Base-by-base conservation (phyloP, 2,329 filamentous ascomycete species). In the Balansia obtecta region DNA sequence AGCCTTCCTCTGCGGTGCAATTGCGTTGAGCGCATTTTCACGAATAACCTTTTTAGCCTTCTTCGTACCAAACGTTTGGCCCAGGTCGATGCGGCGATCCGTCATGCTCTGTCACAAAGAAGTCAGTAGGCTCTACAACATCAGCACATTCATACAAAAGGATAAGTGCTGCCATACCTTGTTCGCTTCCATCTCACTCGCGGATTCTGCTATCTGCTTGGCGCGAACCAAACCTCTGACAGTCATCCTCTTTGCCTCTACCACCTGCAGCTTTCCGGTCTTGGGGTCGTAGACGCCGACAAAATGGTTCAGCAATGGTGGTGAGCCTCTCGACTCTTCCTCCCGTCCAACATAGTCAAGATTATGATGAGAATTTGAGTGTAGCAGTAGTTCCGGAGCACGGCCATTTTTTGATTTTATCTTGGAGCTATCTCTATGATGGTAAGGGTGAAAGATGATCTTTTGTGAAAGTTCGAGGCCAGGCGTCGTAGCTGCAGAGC, bases 11-110 rank as follows among this genome's bases (percentile, higher is more conserved):
- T 64, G 63, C 41, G 71, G 66, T 41, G 67, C 68, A 57, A 91
- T 88, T 16, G 85, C 84, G 61, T 90, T 89, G 58, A 86, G 75
- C 2, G 81, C 80, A 55, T 78, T 74, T 50, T 82, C 77, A 30
- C 76, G 73, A 57, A 93, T 80, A 1, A 80, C 84, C 69, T 90
- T 91, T 73, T 83, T 85, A 20, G 87, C 85, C 68, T 90, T 91
- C 71, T 87, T 89, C 27, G 86, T 91, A 64, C 88, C 88, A 60
- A 94, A 94, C 33, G 84, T 81, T 58, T 86, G 76, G 40, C 85
- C 86, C 12, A 94, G 79, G 2, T 83, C 79, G 58, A 81, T 83
- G 57, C 79, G 79, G 61, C 78, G 77, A 30, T 83, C 77, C 58
- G 76, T 69, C 60, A 76, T 76, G 43, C 71, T 76, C 79, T 83